Conservation (phyloP, 2,329 filamentous ascomycete genomes). For the Apiospora aurea region DNA sequence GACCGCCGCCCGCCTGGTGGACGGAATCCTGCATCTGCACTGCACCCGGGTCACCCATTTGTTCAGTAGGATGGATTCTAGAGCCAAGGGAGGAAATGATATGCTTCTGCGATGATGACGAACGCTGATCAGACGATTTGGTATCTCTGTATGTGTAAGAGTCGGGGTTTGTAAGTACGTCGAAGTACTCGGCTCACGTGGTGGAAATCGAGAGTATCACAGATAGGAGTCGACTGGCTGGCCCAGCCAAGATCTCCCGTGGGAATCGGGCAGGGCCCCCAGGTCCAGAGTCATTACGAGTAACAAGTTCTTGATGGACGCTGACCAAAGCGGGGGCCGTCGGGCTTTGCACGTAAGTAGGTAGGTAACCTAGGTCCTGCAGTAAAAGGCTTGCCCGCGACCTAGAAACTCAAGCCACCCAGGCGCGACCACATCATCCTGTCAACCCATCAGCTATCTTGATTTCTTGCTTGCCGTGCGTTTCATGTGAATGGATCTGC, state of each 20-base stretch:
- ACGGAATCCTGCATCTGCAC: conserved; percentile 17
- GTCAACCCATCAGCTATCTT: neutral
- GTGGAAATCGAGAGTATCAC: neutral
- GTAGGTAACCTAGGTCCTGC: no score
- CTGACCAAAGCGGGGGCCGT: conserved; percentile 1
- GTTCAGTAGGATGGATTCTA: neutral
- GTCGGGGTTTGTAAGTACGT: neutral
- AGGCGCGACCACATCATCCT: conserved; percentile 13
- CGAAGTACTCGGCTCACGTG: neutral
- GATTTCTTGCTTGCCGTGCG: neutral
- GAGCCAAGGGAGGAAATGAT: neutral
- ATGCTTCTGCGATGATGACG: neutral
- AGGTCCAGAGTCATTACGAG: conserved; percentile 8
- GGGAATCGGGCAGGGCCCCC: neutral
- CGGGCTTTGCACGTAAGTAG: neutral
- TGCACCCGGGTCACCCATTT: neutral
- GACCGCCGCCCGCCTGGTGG: conserved; percentile 56
- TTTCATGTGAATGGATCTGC: conserved; percentile 12
- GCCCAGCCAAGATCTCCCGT: neutral
- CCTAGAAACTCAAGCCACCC: neutral
- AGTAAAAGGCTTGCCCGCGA: neutral
- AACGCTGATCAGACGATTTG: neutral
- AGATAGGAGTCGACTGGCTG: conserved; percentile 8
- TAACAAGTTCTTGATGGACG: conserved; percentile 4
- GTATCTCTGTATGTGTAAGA: neutral